Evolutionary conservation across 257 asterid genomes (phyloP), one percentile per base, ranked within the genome.

Genomic region (Gynochthodes officinalis): DNA sequence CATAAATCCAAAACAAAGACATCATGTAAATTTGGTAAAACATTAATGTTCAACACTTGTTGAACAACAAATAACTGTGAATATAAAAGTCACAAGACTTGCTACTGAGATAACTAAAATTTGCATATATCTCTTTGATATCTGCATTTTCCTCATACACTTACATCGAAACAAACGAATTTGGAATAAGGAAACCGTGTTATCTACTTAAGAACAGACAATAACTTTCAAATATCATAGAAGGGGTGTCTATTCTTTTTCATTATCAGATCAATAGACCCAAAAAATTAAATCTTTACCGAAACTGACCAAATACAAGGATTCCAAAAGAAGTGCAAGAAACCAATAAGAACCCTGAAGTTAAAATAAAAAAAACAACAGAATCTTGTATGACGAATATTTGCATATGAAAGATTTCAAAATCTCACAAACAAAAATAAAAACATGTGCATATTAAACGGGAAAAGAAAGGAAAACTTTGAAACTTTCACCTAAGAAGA

Each of bases 281-380:
- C 30, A 40, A 16, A 40, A 42, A 23, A n/a, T 3, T n/a, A 62
- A 8, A 19, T 6, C 12, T 33, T 61, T 10, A 37, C 23, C 16
- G 28, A 21, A 44, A 28, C 54, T 32, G n/a, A 12, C 19, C 23
- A 49, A 37, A 73, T 63, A 18, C n/a, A 46, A 53, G 28, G 59
- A 39, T 18, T 64, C 2, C 65, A 18, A 40, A 44, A 60, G 9
- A 30, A 60, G n/a, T 39, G 35, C 39, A 25, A 23, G n/a, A 44
- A 23, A 63, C 4, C 42, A 64, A 73, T 54, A 54, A 33, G 49
- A 73, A 18, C 70, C 64, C 64, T 10, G 63, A 69, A 28, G 43
- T 30, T 69, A 19, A 69, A 48, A 67, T 43, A n/a, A n/a, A 55
- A 64, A 60, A 30, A 52, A 12, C 18, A 27, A 6, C 50, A 64